Conservation (phyloP, 2,329 filamentous ascomycete species). For the Dactylonectria estremocensis region DNA sequence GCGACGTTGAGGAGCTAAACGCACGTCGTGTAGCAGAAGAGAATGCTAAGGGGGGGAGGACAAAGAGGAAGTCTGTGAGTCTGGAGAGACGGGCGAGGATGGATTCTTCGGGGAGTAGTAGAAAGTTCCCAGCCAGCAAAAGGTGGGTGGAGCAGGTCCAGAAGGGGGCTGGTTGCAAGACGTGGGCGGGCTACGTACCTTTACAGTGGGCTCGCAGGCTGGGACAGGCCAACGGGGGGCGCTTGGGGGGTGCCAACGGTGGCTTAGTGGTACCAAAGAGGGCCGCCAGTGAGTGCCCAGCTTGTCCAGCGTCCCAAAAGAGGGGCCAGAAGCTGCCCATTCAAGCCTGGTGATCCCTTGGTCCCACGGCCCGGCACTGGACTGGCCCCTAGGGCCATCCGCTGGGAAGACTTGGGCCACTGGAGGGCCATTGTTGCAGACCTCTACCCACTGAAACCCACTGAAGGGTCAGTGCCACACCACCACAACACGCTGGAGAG, state of each 20-base stretch:
- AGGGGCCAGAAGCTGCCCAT: constrained; percentile 5
- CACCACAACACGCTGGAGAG: neutral
- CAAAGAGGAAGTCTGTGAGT: constrained; percentile 2
- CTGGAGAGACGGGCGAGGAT: constrained; percentile 10
- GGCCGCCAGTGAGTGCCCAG: neutral
- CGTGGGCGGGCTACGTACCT: constrained; percentile 11
- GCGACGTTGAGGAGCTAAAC: neutral
- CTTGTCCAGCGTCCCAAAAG: neutral
- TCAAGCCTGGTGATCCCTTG: neutral
- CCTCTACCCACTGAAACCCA: neutral
- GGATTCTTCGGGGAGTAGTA: neutral
- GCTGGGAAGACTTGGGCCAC: neutral
- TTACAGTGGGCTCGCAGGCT: neutral
- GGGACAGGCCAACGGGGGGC: neutral
- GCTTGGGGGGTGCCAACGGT: constrained; percentile 3
- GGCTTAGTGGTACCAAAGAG: constrained; percentile 8
- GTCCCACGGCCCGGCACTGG: constrained; percentile 6
- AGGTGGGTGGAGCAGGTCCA: constrained; percentile 17
- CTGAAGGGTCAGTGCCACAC: neutral
- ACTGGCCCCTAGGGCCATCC: neutral
- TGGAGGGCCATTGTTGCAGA: neutral
- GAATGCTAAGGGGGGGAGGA: neutral
- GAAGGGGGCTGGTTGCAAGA: constrained; percentile 14
- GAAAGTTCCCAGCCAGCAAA: neutral
- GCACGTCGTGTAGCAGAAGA: neutral